Evolutionary conservation across 148 eudicot species (phyloP).

Genomic region (Fagopyrum esculentum): DNA sequence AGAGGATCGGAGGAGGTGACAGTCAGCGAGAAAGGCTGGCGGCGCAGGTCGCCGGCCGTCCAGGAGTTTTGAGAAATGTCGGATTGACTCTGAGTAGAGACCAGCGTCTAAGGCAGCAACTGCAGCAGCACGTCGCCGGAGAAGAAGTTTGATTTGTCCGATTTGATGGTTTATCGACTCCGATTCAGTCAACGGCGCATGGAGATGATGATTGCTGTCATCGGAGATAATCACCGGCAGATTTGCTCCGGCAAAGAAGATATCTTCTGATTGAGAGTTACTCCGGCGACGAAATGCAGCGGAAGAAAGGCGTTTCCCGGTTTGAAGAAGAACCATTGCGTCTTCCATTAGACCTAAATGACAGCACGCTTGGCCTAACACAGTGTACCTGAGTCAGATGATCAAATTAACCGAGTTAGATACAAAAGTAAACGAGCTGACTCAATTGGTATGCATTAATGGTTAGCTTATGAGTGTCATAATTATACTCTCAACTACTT

Average conservation of each 20-base stretch:
- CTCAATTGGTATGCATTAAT: background rate
- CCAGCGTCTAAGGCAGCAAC: slow-evolving; percentile 84
- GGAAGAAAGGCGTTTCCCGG: slow-evolving; percentile 82
- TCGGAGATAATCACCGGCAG: slow-evolving; percentile 15
- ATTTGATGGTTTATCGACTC: slow-evolving; percentile 61
- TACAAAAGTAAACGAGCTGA: background rate
- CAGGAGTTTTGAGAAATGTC: slow-evolving; percentile 83
- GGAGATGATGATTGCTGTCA: slow-evolving; percentile 23
- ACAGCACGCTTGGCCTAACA: slow-evolving; percentile 91
- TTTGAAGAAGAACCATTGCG: slow-evolving; percentile 86
- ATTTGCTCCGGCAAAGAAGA: slow-evolving; percentile 44
- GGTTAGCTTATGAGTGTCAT: background rate
- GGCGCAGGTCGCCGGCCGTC: slow-evolving; percentile 78
- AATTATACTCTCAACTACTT: background rate
- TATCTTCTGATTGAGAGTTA: slow-evolving; percentile 77
- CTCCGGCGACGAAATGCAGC: slow-evolving; percentile 90
- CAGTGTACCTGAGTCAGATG: slow-evolving; percentile 52
- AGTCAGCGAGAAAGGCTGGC: slow-evolving; percentile 74
- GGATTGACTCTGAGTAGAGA: slow-evolving; percentile 64
- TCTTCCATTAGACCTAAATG: slow-evolving; percentile 94
- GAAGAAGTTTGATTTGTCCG: slow-evolving; percentile 75
- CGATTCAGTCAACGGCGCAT: slow-evolving; percentile 38
- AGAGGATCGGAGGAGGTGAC: slow-evolving; percentile 67
- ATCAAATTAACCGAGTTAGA: background rate
- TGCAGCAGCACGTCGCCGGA: slow-evolving; percentile 83